Evolutionary conservation across 345 rosid species (phyloP).

Genomic region (Euphorbia pulcherrima): DNA sequence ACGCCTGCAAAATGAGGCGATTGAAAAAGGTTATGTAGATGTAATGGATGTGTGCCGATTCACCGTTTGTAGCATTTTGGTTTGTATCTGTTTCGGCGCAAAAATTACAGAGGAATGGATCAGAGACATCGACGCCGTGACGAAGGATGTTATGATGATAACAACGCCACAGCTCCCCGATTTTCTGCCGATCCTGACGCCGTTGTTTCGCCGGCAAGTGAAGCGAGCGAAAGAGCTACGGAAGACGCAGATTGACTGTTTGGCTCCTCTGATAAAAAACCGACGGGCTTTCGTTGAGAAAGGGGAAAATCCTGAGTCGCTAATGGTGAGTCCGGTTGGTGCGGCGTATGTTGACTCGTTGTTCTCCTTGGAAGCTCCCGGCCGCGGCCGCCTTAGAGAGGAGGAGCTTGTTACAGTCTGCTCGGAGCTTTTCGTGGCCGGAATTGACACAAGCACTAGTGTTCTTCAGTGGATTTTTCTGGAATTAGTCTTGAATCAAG

Average conservation of each 20-base stretch:
- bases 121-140: conserved; percentile 55
- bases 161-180: conserved; percentile 74
- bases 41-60: conserved; percentile 70
- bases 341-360: conserved; percentile 91
- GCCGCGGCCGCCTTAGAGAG: conserved; percentile 50
- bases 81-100: conserved; percentile 88
- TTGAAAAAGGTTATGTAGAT: conserved; percentile 57
- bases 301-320: conserved; percentile 36
- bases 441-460: conserved; percentile 87
- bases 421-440: conserved; percentile 80
- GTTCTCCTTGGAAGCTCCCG: conserved; percentile 43
- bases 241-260: conserved; percentile 67
- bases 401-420: conserved; percentile 83
- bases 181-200: conserved; percentile 70
- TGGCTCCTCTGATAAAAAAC: conserved; percentile 64
- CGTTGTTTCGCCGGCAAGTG: conserved; percentile 59
- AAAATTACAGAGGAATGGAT: conserved; percentile 62
- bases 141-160: conserved; percentile 82
- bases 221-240: conserved; percentile 59
- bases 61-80: conserved; percentile 70
- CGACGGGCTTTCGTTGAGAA: conserved; percentile 53
- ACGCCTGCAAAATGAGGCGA: conserved; percentile 47
- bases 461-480: conserved; percentile 77
- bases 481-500: conserved; percentile 62
- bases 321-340: conserved; percentile 89